phyloP scores from a whole-genome alignment of 148 eudicot genomes.

The Salicornia ramosissima region DNA sequence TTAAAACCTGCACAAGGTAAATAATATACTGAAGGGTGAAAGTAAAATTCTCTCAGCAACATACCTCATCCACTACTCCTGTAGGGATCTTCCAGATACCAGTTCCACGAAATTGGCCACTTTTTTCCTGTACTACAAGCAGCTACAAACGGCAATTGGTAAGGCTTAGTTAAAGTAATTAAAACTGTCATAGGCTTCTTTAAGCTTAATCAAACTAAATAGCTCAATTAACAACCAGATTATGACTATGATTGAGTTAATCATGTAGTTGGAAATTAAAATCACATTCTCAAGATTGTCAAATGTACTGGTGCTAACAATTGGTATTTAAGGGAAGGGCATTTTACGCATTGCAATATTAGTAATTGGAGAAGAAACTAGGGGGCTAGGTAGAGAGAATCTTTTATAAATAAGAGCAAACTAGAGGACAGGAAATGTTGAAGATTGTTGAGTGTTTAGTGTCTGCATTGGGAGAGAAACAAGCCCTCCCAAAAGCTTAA shows the following conservation, averaged over 20 bases:
- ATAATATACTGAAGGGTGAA: background rate
- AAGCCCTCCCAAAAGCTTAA: no score
- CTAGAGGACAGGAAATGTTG: no score
- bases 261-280: slow-evolving; percentile 1
- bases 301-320: background rate
- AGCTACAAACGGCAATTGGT: slow-evolving; percentile 33
- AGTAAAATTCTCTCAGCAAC: background rate
- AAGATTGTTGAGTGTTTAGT: no score
- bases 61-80: slow-evolving; percentile 78
- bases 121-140: slow-evolving; percentile 77
- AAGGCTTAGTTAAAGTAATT: slow-evolving; percentile 2
- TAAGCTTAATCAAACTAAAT: background rate
- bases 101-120: slow-evolving; percentile 49
- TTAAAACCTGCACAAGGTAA: background rate
- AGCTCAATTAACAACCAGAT: background rate
- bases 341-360: no score
- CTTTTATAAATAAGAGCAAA: no score
- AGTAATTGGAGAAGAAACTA: no score
- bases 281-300: background rate
- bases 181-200: slow-evolving; percentile 5
- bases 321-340: no score
- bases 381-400: no score
- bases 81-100: slow-evolving; percentile 93
- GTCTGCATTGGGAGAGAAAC: no score
- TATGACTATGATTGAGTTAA: background rate